Conservation (phyloP, 73 alveolate species). For the Tetrahymena borealis region DNA sequence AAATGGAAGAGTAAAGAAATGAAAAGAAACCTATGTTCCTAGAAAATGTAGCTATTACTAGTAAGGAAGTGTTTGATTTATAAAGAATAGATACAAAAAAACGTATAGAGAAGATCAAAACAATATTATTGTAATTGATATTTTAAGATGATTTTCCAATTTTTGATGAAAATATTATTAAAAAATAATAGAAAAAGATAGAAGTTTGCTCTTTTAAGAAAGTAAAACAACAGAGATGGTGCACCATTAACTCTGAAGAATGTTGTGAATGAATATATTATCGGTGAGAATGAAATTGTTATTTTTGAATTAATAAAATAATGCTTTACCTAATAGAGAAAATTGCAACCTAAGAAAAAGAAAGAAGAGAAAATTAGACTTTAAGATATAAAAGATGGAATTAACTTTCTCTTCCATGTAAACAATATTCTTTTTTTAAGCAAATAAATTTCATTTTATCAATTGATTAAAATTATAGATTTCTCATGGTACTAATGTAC, state of each 20-base stretch:
- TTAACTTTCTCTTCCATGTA: neutral
- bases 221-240: constrained; percentile 6
- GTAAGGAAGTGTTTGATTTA: neutral
- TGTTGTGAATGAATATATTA: constrained; percentile 46
- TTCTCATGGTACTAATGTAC: constrained; percentile 30
- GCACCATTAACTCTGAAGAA: constrained; percentile 33
- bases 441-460: neutral
- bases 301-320: constrained; percentile 39
- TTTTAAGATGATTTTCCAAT: neutral
- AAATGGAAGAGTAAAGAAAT: neutral
- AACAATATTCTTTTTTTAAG: neutral
- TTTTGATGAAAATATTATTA: neutral
- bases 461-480: neutral
- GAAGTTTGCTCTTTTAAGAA: neutral
- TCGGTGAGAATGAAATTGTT: constrained; percentile 37
- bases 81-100: neutral
- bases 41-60: neutral
- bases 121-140: neutral
- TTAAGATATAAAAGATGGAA: constrained; percentile 11
- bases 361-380: constrained; percentile 31
- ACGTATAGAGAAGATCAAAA: neutral
- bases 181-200: neutral
- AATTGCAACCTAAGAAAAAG: constrained; percentile 38
- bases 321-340: constrained; percentile 47
- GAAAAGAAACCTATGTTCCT: neutral